Base-by-base conservation (phyloP, 495 filamentous ascomycete genomes). In the Hapsidospora chrysogenum region DNA sequence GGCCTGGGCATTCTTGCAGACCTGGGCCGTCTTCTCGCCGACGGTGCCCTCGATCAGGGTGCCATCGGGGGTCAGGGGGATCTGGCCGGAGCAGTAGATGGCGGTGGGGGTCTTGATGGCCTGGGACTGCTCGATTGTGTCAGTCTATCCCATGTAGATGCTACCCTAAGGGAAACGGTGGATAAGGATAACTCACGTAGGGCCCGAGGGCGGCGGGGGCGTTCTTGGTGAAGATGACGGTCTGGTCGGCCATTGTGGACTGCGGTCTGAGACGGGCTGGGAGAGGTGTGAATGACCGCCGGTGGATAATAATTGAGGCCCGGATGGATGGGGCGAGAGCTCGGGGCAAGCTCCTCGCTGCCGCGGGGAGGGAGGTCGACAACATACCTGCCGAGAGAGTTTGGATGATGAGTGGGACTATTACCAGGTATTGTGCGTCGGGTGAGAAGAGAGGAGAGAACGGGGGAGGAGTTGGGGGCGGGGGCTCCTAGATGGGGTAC, bases 41-140 rank as follows among this genome's bases (percentile, higher is more conserved):
- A 94, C 86, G 46, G 61, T 74, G 27, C 81, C 85, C 43, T 74
- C 53, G 38, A 89, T 59, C 11, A 92, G 68, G 45, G 76, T 77
- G 42, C 82, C 85, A 35, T 70, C 44, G 43, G 71, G 58, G 51
- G 85, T 78, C 41, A 78, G 78, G 42, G 85, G 87, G 45, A 95
- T 85, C 56, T 89, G 85, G 50, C 87, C 87, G 4, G 87, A 95
- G 61, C 85, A 77, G 68, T 82, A 96, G 63, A 95, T 78, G 45
- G 76, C 66, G 32, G 70, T 70, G 37, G 81, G 75, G 37, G 85
- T 85, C 44, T 74, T 74, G 63, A 93, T 78, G 46, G 84, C 84
- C 64, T 94, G 87, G 48, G 85, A 83, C 82, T 93, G 22, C 19
- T 10, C 5, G 9, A 33, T 33, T 33, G 9, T 27, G 18, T 13